A percentile compares a stretch with the other conserved stretches of the same genome.
Conservation (phyloP, 176 grass and related monocot species). For the Tuctoria greenei region DNA sequence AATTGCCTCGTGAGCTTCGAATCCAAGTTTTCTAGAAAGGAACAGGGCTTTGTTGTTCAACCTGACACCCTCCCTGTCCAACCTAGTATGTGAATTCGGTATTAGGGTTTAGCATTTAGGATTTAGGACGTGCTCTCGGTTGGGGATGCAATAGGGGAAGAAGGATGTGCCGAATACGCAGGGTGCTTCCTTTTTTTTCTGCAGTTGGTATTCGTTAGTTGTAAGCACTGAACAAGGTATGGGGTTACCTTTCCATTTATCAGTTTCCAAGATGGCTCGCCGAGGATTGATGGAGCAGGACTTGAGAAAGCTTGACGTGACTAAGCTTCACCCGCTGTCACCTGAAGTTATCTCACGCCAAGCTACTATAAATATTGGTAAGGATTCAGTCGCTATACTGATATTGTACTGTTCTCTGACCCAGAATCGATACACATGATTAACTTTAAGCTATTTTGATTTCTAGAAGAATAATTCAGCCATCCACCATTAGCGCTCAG, state of each 20-base stretch:
- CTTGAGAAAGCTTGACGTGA: conserved; percentile 82
- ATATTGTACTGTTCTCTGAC: not conserved
- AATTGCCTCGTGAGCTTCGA: too few relatives aligned
- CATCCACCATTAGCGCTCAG: not conserved
- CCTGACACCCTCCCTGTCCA: too few relatives aligned
- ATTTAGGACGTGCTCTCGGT: too few relatives aligned
- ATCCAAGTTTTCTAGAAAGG: too few relatives aligned
- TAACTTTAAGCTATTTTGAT: not conserved
- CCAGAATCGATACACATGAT: not conserved
- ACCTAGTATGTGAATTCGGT: too few relatives aligned
- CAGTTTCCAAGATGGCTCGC: conserved; percentile 59
- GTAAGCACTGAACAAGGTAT: not conserved
- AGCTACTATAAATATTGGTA: conserved; percentile 87
- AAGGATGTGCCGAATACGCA: too few relatives aligned
- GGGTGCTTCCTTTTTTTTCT: not conserved
- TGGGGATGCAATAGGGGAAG: too few relatives aligned
- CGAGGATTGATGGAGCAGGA: conserved; percentile 91
- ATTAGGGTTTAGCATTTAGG: too few relatives aligned
- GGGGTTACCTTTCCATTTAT: not conserved
- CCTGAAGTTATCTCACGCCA: conserved; percentile 91
- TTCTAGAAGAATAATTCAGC: not conserved
- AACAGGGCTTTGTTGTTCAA: too few relatives aligned
- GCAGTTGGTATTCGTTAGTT: not conserved
- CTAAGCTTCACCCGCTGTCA: conserved; percentile 66
- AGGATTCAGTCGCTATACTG: not conserved